These are phyloP conservation scores for Lenwebbia sp. DNA, from an alignment of 345 rosid species.

Conservation along the genomic window DNA sequence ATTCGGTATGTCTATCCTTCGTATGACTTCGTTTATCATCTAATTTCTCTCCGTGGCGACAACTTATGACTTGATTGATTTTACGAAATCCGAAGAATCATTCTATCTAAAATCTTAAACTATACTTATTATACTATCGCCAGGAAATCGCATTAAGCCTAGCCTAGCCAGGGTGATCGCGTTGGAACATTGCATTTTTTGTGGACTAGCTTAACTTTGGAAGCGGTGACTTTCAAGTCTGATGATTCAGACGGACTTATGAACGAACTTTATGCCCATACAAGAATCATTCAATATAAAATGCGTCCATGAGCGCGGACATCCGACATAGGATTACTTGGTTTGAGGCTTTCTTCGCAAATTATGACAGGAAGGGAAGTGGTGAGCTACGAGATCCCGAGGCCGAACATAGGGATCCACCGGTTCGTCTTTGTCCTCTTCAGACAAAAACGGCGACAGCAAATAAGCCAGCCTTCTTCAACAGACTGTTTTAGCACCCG, in stretches of 20 bases:
- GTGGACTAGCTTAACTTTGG: not conserved
- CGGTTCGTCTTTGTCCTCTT: slow-evolving; percentile 17
- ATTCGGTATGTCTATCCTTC: slow-evolving; percentile 3
- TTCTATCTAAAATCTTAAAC: not conserved
- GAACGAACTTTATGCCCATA: not conserved
- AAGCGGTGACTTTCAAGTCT: not conserved
- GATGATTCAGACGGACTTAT: not conserved
- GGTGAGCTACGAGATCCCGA: slow-evolving; percentile 17
- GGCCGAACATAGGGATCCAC: slow-evolving; percentile 21
- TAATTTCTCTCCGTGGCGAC: not conserved
- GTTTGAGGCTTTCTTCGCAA: not conserved
- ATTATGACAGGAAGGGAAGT: slow-evolving; percentile 8
- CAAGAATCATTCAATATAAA: not conserved
- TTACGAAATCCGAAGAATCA: not conserved
- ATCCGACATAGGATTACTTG: not conserved
- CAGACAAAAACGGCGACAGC: slow-evolving; percentile 13
- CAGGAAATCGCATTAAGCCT: not conserved
- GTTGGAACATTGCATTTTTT: not conserved
- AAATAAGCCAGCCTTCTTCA: not conserved
- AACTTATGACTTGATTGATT: not conserved
- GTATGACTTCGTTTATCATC: not conserved
- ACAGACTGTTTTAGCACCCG: slow-evolving; percentile 13
- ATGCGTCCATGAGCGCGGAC: not conserved
- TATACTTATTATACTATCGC: not conserved
- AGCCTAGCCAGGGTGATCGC: not conserved